Base-by-base conservation (phyloP, 495 filamentous ascomycete species). In the Trichocladium uniseriatum region DNA sequence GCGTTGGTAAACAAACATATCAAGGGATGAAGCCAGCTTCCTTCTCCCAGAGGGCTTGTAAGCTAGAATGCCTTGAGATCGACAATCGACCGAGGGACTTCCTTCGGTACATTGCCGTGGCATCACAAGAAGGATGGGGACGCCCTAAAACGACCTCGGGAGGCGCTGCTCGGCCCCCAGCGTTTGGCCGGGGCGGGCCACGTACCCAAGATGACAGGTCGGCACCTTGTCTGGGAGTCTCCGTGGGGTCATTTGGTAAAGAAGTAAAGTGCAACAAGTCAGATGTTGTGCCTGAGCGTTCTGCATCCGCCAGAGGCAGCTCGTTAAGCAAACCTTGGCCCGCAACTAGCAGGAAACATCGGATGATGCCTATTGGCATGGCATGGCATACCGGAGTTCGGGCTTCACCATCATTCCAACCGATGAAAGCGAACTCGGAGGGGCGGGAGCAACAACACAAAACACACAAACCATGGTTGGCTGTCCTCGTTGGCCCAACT, bases 171-270 rank as follows among this genome's bases (percentile, higher is more conserved):
- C 16, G 15, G 40, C 39, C 21, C 37, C 29, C n/a, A n/a, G n/a
- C n/a, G n/a, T n/a, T 19, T 34, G 45, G 45, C 44, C 19, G 24
- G 37, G 45, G 16, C 44, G 44, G 24, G 21, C 45, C 27, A 11
- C 45, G 45, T 32, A 48, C 45, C 36, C 37, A n/a, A n/a, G n/a
- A n/a, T n/a, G 38, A 43, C 41, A 21, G 41, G 15, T 32, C 9
- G 41, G 20, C 43, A 46, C n/a, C n/a, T n/a, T 20, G 20, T 16
- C 16, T 38, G 22, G 32, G 7, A n/a, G n/a, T n/a, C n/a, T n/a
- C n/a, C n/a, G n/a, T n/a, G n/a, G n/a, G n/a, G n/a, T n/a, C n/a
- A n/a, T n/a, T n/a, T n/a, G n/a, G n/a, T n/a, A n/a, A n/a, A n/a
- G n/a, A n/a, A n/a, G n/a, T n/a, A n/a, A n/a, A 11, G 31, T 32